Base-by-base conservation (phyloP, 1,139 yeast genomes). In the Nematodospora anomalae region DNA sequence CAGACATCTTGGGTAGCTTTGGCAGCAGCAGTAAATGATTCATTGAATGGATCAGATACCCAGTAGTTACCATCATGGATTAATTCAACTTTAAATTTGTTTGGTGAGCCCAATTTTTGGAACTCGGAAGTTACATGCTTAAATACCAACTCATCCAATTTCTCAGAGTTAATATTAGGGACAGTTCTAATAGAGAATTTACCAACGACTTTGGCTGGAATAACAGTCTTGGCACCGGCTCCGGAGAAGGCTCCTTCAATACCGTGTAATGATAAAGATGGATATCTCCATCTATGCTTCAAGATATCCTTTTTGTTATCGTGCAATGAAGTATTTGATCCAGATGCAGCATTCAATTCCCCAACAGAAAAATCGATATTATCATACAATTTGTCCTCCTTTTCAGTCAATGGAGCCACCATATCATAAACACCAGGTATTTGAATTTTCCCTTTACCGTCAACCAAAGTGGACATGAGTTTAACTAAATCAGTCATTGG, bases 271-370 rank as follows among this genome's bases (percentile, higher is more conserved):
- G 97, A 89, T 56, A 92, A 74, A 13, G 98, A 89, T 42, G 99
- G 97, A 68, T 74, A 88, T 76, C 98, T 83, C 98, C 98, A 92
- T 76, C 98, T 83, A 64, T 92, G 97, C 83, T 89, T 92, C 57
- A 92, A 78, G 49, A 90, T 84, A 43, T 82, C 84, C 66, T 87
- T 81, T 64, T 88, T 87, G 58, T 76, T 75, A 45, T 79, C 74
- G 65, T 83, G 83, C 45, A 90, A 72, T 28, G 89, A 79, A 30
- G 97, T 89, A 47, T 85, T 60, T 15, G 96, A 83, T 36, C 97
- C 97, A 26, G 92, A 71, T 34, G 97, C 96, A 28, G 80, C 80
- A 59, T 90, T 87, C 59, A 92, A 77, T 50, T 90, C 98, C 29
- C 74, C 82, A 38, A 89, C 77, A 34, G 84, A 80, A 60, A 85